Evolutionary conservation across 2,329 filamentous ascomycete genomes (phyloP).

Genomic region (Ophiostoma fasciatum): DNA sequence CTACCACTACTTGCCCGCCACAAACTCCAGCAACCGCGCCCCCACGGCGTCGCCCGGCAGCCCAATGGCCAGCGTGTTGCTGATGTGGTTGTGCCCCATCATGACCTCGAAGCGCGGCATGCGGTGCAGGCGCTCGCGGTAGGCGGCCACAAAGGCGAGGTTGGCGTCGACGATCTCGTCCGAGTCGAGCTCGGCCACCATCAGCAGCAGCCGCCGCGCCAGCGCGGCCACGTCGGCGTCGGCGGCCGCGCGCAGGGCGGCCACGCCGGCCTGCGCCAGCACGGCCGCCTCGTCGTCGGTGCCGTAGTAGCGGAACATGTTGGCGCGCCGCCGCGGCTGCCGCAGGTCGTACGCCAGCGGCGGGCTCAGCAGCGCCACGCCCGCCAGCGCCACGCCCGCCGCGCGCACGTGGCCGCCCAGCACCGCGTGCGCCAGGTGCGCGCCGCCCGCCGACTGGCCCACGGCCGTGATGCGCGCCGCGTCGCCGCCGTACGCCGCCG

Average conservation of each 20-base stretch:
- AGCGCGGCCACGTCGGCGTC: conserved; percentile 1
- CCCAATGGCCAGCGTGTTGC: conserved; percentile 11
- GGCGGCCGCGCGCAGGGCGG: background rate
- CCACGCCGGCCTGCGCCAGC: background rate
- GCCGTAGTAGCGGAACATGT: background rate
- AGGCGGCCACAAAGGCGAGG: conserved; percentile 10
- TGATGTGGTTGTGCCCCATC: conserved; percentile 12
- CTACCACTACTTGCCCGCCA: no score
- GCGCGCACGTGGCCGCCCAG: conserved; percentile 7
- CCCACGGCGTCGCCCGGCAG: conserved; percentile 1
- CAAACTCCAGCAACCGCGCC: background rate
- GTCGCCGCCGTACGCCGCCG: conserved; percentile 10
- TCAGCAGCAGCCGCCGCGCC: conserved; percentile 6
- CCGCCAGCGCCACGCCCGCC: background rate
- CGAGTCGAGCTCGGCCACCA: conserved; percentile 10
- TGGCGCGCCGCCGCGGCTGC: background rate
- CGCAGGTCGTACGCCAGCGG: conserved; percentile 4
- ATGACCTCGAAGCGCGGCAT: conserved; percentile 12
- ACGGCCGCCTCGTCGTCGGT: background rate
- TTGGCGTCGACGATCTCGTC: conserved; percentile 12
- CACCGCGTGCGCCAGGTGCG: conserved; percentile 8
- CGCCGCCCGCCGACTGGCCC: conserved; percentile 11
- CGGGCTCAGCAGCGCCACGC: conserved; percentile 9
- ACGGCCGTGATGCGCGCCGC: conserved; percentile 5
- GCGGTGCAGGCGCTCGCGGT: conserved; percentile 7